These are phyloP conservation scores for Daedaleopsis sinensis DNA, from an alignment of 768 basidiomycete species.

Conservation along the genomic window DNA sequence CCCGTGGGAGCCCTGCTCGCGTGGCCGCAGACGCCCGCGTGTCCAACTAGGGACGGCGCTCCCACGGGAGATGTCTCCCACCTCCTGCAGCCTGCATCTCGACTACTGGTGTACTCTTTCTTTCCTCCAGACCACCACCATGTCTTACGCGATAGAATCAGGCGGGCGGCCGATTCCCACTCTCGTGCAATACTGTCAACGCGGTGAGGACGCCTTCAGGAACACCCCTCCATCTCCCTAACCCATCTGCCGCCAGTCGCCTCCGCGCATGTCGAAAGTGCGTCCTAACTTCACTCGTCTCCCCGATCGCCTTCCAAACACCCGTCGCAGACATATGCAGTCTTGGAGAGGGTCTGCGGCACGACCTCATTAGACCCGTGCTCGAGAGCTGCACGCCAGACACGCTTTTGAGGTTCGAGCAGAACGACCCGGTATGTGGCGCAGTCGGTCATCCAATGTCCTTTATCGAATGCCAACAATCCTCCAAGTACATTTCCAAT, in stretches of 20 bases:
- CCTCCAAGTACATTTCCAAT: conserved; percentile 39
- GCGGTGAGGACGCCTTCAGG: conserved; percentile 49
- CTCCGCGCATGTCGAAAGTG: conserved; percentile 62
- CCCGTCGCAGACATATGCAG: conserved; percentile 57
- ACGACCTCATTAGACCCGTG: conserved; percentile 70
- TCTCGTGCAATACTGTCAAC: conserved; percentile 72
- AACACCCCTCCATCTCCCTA: conserved; percentile 12
- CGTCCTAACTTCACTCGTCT: conserved; percentile 25
- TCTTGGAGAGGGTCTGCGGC: conserved; percentile 65
- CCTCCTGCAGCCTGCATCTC: conserved; percentile 10
- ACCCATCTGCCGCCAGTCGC: conserved; percentile 48
- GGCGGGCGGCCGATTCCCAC: conserved; percentile 52
- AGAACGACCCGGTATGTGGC: conserved; percentile 60
- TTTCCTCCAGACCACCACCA: conserved; percentile 21
- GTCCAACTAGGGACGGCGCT: not conserved
- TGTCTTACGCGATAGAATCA: conserved; percentile 40
- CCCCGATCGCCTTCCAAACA: conserved; percentile 1
- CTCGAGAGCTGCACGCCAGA: conserved; percentile 74
- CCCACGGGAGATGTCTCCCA: not conserved
- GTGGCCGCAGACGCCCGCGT: conserved; percentile 10
- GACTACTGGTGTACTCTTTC: conserved; percentile 12
- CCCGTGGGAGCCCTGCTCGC: conserved; percentile 14
- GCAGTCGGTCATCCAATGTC: conserved; percentile 28
- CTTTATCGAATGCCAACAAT: conserved; percentile 1
- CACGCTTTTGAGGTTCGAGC: conserved; percentile 69